A percentile compares a stretch with the other conserved stretches of the same genome.
Conservation (phyloP, 805 yeast species). For the Schwanniomyces sp. region DNA sequence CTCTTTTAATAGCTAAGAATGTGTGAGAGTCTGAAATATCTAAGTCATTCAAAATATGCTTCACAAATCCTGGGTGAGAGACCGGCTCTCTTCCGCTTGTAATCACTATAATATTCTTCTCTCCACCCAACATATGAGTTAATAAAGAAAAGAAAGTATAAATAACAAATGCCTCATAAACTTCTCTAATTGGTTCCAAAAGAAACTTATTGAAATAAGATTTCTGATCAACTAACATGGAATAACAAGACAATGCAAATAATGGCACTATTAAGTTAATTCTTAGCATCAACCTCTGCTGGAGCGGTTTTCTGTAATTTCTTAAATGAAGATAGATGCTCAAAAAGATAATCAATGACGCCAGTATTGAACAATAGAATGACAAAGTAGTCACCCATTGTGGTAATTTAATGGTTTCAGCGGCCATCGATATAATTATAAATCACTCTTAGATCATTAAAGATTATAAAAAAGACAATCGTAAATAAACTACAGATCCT, state of each 20-base stretch:
- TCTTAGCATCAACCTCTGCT: slow-evolving; percentile 81
- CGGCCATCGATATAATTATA: slow-evolving; percentile 1
- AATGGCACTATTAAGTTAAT: slow-evolving; percentile 82
- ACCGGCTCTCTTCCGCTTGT: slow-evolving; percentile 74
- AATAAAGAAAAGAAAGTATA: slow-evolving; percentile 87
- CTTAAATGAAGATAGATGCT: slow-evolving; percentile 33
- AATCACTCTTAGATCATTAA: neutral
- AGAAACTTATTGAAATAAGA: slow-evolving; percentile 44
- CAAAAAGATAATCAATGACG: slow-evolving; percentile 18
- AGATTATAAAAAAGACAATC: neutral
- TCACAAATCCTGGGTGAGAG: slow-evolving; percentile 58
- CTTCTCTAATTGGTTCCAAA: slow-evolving; percentile 75
- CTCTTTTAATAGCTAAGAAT: slow-evolving; percentile 74
- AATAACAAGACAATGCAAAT: slow-evolving; percentile 70
- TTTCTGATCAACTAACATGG: slow-evolving; percentile 48
- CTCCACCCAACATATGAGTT: slow-evolving; percentile 89
- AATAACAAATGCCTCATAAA: slow-evolving; percentile 94
- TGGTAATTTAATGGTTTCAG: slow-evolving; percentile 2
- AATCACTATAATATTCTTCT: slow-evolving; percentile 72
- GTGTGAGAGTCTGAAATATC: slow-evolving; percentile 87
- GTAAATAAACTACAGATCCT: neutral
- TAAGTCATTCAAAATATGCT: slow-evolving; percentile 51
- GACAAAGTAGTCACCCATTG: slow-evolving; percentile 18
- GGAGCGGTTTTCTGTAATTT: slow-evolving; percentile 86
- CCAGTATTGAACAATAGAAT: slow-evolving; percentile 19